Percentiles rank a stretch among this genome's conserved stretches.
These are phyloP conservation scores for Telfairia occidentalis DNA, from an alignment of 331 rosid species.

Conservation along the genomic window DNA sequence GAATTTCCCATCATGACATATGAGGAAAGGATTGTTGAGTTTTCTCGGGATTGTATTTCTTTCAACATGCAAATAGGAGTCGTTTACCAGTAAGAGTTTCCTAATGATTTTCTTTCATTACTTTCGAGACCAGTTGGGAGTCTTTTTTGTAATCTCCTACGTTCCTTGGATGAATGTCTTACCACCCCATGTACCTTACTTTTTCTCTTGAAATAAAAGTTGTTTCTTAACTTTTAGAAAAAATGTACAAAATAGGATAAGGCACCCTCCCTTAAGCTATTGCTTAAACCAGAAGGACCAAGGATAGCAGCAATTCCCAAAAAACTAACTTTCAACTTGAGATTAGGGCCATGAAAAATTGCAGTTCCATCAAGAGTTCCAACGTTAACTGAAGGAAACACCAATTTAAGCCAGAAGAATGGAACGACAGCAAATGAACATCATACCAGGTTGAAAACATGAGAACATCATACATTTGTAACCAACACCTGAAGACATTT, in stretches of 20 bases:
- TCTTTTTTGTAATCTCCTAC: not conserved
- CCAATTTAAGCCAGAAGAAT: not conserved
- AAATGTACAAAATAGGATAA: not conserved
- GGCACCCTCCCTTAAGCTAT: not conserved
- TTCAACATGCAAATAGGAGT: not conserved
- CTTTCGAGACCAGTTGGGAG: not conserved
- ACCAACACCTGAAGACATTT: not conserved
- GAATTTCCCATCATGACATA: not conserved
- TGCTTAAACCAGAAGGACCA: not conserved
- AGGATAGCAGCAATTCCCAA: not conserved
- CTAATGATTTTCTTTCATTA: not conserved
- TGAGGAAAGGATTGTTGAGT: not conserved
- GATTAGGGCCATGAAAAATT: not conserved
- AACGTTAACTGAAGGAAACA: not conserved
- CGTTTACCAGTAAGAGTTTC: not conserved
- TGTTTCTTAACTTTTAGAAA: not conserved
- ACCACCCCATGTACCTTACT: not conserved
- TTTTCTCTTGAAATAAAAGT: not conserved
- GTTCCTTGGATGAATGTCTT: not conserved
- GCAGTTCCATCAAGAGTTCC: conserved; percentile 1
- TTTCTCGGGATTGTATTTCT: not conserved
- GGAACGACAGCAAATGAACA: too few species aligned
- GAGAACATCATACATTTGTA: not conserved
- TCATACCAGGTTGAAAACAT: not conserved
- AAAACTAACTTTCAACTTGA: not conserved